Base-by-base conservation (phyloP, 768 basidiomycete genomes). In the Podaxis rugospora region DNA sequence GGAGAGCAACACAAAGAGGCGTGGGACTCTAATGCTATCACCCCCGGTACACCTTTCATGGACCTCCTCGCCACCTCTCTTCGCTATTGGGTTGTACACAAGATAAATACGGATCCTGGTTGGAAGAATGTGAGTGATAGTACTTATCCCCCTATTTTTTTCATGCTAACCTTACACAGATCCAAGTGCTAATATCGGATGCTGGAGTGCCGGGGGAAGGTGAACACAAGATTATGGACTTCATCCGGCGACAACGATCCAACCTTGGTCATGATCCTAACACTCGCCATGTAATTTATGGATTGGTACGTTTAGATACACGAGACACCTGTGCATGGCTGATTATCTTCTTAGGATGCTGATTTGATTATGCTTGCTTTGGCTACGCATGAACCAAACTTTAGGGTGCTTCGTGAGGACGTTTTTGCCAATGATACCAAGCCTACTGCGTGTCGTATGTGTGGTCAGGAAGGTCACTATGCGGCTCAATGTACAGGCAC, bases 211-310 rank as follows among this genome's bases (percentile, higher is more conserved):
- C 97, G 1, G 97, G 97, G 66, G 97, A 99, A 75, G 97, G 97
- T 71, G 97, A 99, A 72, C 97, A 99, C 74, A 99, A 99, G 78
- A 98, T 99, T 64, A 98, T 99, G 95, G 97, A 98, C 71, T 98
- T 84, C 72, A 96, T 99, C 65, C 82, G 97, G 58, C 82, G 95
- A 36, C 95, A 97, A 68, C 83, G 97, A 55, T 80, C 83, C 54
- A 92, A 95, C 69, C 83, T 84, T 23, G 90, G 87, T n/a, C 89
- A 98, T 74, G 89, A 99, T 72, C 89, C 96, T 18, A 98, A 99
- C 70, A 98, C 95, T 2, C 81, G 81, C 36, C 97, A 99, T 71
- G 96, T 98, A 58, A 98, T 99, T 64, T 99, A 98, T 76, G 97
- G 97, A 66, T 76, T 99, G 71, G 94, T 95, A 68, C 62, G 89